phyloP scores from a whole-genome alignment of 148 eudicot genomes.

The Cornus controversa region DNA sequence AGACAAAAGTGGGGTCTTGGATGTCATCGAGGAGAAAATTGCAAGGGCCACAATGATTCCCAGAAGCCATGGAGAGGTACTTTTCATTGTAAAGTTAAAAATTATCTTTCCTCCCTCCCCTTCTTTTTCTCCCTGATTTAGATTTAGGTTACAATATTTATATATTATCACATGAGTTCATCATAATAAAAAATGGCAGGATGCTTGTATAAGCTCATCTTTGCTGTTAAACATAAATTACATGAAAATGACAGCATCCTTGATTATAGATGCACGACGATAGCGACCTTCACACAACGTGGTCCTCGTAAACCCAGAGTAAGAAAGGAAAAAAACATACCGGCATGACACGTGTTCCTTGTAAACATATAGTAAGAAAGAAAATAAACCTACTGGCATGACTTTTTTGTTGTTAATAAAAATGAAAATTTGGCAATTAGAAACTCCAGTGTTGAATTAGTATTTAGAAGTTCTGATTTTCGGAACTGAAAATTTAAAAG shows the following conservation, averaged over 20 bases:
- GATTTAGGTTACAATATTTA: background rate
- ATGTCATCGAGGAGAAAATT: constrained; percentile 77
- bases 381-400: background rate
- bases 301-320: too few relatives aligned
- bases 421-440: background rate
- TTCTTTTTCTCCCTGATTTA: background rate
- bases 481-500: background rate
- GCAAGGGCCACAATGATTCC: constrained; percentile 88
- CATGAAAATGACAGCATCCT: too few relatives aligned
- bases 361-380: too few relatives aligned
- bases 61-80: constrained; percentile 82
- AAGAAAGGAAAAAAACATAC: too few relatives aligned
- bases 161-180: background rate
- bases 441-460: background rate
- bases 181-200: background rate
- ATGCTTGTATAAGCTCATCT: background rate
- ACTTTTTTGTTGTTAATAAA: background rate
- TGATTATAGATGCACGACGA: background rate
- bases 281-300: background rate
- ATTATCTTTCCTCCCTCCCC: background rate
- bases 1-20: constrained; percentile 84
- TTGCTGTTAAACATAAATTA: background rate
- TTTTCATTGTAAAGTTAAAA: constrained; percentile 11
- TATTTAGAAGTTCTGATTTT: background rate
- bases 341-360: too few relatives aligned